Conservation (phyloP, 495 filamentous ascomycete species). For the Bathelium albidoporum region DNA sequence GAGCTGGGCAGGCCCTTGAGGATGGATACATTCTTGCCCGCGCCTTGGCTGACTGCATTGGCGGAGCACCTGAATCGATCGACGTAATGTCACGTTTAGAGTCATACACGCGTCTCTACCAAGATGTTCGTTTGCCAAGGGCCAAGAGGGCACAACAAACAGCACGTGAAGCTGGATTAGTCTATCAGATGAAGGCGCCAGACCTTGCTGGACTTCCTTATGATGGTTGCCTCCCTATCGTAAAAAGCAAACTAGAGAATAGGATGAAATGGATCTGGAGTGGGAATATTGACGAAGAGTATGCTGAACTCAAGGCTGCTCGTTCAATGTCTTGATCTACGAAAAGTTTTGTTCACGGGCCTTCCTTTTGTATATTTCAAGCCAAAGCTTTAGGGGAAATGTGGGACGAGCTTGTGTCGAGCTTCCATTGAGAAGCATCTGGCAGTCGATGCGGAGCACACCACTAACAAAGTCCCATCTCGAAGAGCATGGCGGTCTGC, state of each 20-base stretch:
- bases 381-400: no score
- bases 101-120: background rate
- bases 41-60: background rate
- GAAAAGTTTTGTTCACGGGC: background rate
- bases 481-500: no score
- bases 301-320: conserved; percentile 10
- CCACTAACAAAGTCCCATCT: no score
- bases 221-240: conserved; percentile 26
- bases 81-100: background rate
- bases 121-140: background rate
- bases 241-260: conserved; percentile 21
- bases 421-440: no score
- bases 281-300: conserved; percentile 29
- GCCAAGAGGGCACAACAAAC: background rate
- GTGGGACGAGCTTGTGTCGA: no score
- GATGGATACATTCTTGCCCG: conserved; percentile 24
- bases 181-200: background rate
- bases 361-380: no score
- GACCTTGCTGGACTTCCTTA: background rate
- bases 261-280: conserved; percentile 32
- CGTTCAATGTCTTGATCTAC: background rate
- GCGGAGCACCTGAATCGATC: background rate
- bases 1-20: conserved; percentile 24
- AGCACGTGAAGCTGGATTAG: background rate
- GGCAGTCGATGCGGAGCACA: no score